Evolutionary conservation across 2,329 filamentous ascomycete species (phyloP), one percentile per base, ranked within the genome.

Genomic region (Hypoxylon sp.): DNA sequence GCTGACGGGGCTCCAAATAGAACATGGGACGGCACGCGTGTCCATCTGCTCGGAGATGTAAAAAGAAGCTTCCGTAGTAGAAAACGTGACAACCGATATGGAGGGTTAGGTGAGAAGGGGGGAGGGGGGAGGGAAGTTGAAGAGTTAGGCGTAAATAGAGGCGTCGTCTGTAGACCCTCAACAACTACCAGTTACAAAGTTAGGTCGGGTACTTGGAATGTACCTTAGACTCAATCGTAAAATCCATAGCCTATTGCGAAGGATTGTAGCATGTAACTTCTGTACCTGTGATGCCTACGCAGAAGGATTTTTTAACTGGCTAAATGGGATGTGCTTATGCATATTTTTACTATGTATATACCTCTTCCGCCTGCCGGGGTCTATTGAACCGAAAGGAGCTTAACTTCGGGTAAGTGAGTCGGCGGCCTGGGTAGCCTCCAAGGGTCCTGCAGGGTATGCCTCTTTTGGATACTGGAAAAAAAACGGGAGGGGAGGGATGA

Each of bases 291-390:
- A 41, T 41, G n/a, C 10, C n/a, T 19, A 41, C n/a, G 37, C 3
- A 20, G 37, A 41, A n/a, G 37, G 17, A 6, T 41, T 53, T 60
- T 32, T 60, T 60, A 48, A 54, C 32, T 66, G 64, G 64, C 60
- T 64, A 61, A 67, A 67, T 58, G 60, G 50, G 37, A 56, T 48
- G n/a, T 41, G 22, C 56, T 43, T 52, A 19, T 46, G 44, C 48
- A 41, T 47, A 41, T 57, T 20, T 47, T 22, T 41, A n/a, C n/a
- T n/a, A n/a, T n/a, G n/a, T 28, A 34, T 39, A 32, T 34, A 37
- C n/a, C 26, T 51, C 57, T 17, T 56, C 54, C 20, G 30, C 15
- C 39, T n/a, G 47, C 64, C 61, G 58, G 61, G 47, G 47, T 48
- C 28, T 50, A 20, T 56, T 64, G 56, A 48, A 44, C 61, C 64